These are phyloP conservation scores for Sporobolomyces phaffii DNA, from an alignment of 768 basidiomycete species.

Conservation along the genomic window DNA sequence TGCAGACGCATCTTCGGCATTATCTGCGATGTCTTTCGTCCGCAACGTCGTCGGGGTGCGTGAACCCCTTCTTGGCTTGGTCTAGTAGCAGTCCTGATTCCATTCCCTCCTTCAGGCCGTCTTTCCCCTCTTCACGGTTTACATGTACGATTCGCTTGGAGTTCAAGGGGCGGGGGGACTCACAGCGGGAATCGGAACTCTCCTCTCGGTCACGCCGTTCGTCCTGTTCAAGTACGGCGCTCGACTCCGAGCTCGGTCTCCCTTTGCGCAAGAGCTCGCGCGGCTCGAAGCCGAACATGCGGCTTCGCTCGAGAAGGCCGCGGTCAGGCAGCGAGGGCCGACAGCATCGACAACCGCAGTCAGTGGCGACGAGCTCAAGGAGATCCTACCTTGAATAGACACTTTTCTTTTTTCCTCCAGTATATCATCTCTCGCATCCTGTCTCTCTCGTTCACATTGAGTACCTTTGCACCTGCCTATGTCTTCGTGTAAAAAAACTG, in stretches of 20 bases:
- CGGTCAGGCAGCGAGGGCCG: not conserved
- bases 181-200: slow-evolving; percentile 26
- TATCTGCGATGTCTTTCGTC: slow-evolving; percentile 44
- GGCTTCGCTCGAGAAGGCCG: not conserved
- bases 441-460: not conserved
- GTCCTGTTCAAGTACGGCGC: slow-evolving; percentile 29
- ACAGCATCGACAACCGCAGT: not conserved
- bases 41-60: slow-evolving; percentile 46
- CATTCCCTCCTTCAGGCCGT: slow-evolving; percentile 48
- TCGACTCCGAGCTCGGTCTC: slow-evolving; percentile 10
- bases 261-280: slow-evolving; percentile 23
- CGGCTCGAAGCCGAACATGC: slow-evolving; percentile 15
- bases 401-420: not conserved
- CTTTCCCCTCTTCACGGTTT: slow-evolving; percentile 61
- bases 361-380: not conserved
- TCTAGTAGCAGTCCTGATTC: slow-evolving; percentile 42
- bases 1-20: slow-evolving; percentile 27
- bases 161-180: slow-evolving; percentile 54
- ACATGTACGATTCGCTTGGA: slow-evolving; percentile 55
- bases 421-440: not conserved
- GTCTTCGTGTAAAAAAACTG: too few relatives aligned
- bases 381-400: not conserved
- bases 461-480: too few relatives aligned
- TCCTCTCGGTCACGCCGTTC: slow-evolving; percentile 28
- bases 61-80: too few relatives aligned